Conservation (phyloP, 129 eudicot species). For the Artemisia argyi region DNA sequence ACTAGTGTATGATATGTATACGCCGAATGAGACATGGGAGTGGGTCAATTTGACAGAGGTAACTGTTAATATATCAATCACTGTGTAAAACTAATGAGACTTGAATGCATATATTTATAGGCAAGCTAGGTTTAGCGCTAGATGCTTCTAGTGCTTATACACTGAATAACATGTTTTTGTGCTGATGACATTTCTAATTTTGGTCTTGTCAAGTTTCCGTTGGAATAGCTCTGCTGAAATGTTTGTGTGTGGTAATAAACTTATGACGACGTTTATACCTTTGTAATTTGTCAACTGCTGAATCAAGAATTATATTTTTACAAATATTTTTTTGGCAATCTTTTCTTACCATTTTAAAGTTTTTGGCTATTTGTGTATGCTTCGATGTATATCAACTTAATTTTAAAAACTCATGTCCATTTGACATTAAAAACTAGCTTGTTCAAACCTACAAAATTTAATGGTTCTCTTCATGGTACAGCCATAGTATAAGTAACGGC, state of each 20-base stretch:
- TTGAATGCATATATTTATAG: neutral
- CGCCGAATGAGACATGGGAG: slow-evolving; percentile 70
- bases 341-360: too few relatives aligned
- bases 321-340: too few relatives aligned
- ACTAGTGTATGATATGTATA: slow-evolving; percentile 72
- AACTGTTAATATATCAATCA: neutral
- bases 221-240: too few relatives aligned
- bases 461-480: neutral
- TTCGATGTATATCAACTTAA: neutral
- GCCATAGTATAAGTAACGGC: neutral
- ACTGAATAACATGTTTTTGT: too few relatives aligned
- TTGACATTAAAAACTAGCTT: neutral
- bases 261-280: too few relatives aligned
- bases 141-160: too few relatives aligned
- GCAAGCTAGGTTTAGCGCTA: too few relatives aligned
- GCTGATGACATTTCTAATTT: too few relatives aligned
- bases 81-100: neutral
- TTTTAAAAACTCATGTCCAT: neutral
- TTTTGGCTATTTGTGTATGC: neutral
- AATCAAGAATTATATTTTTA: too few relatives aligned
- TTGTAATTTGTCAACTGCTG: too few relatives aligned
- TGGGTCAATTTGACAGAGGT: slow-evolving; percentile 93
- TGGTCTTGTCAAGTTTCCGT: too few relatives aligned
- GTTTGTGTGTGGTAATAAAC: too few relatives aligned
- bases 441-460: neutral